Evolutionary conservation across 805 yeast genomes (phyloP).

Genomic region (Spathaspora hagerdaliae): DNA sequence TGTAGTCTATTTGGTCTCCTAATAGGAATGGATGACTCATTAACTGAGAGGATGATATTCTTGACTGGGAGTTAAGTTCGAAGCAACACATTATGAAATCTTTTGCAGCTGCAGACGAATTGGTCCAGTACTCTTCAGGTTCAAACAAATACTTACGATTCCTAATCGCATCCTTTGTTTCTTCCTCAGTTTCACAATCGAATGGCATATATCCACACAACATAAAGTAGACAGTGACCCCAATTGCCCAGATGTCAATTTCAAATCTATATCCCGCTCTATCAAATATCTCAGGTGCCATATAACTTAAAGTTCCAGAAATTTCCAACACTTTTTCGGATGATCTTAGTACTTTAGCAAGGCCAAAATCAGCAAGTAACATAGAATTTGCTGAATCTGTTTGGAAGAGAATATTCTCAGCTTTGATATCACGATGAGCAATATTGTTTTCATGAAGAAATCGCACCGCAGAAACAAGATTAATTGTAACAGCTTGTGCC

Average conservation of each 20-base stretch:
- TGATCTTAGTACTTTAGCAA: slow-evolving; percentile 46
- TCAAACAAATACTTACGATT: slow-evolving; percentile 57
- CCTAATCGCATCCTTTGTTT: slow-evolving; percentile 61
- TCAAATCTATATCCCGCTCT: slow-evolving; percentile 52
- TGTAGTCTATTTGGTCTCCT: slow-evolving; percentile 3
- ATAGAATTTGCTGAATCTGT: slow-evolving; percentile 28
- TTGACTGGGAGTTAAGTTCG: slow-evolving; percentile 35
- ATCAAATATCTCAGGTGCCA: slow-evolving; percentile 66
- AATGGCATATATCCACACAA: slow-evolving; percentile 74
- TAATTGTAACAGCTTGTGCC: slow-evolving; percentile 45
- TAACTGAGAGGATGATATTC: slow-evolving; percentile 46
- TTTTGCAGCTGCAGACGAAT: slow-evolving; percentile 49
- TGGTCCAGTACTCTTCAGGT: slow-evolving; percentile 56
- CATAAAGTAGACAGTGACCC: slow-evolving; percentile 67
- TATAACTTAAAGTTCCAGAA: slow-evolving; percentile 70
- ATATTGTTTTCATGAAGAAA: slow-evolving; percentile 57
- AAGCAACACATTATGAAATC: slow-evolving; percentile 58
- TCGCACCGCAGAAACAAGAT: slow-evolving; percentile 50
- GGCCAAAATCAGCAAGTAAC: slow-evolving; percentile 61
- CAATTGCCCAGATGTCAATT: slow-evolving; percentile 76
- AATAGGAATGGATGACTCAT: slow-evolving; percentile 40
- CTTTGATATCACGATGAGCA: slow-evolving; percentile 70
- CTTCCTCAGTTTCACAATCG: slow-evolving; percentile 67
- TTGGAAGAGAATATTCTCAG: slow-evolving; percentile 61
- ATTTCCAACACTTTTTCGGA: slow-evolving; percentile 38